Evolutionary conservation across 1,284 basidiomycete genomes (phyloP).

Genomic region (Puccinia horiana): DNA sequence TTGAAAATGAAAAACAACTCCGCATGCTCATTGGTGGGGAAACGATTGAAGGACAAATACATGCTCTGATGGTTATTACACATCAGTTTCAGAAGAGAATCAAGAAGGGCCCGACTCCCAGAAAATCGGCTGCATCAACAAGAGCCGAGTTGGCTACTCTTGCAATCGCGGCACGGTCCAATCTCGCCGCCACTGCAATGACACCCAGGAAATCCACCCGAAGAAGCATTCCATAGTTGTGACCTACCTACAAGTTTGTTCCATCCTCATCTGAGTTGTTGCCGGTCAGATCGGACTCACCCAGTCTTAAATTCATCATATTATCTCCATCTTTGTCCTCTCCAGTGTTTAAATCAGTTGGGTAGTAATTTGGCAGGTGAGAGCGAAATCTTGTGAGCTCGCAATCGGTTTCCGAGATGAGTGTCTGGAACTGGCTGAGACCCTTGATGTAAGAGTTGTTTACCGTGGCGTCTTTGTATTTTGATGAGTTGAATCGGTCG

Average conservation of each 20-base stretch:
- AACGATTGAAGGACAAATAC: background rate
- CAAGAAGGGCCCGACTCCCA: background rate
- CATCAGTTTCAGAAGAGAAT: background rate
- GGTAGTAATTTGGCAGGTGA: background rate
- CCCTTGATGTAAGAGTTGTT: too few species aligned
- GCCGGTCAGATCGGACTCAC: too few species aligned
- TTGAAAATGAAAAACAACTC: background rate
- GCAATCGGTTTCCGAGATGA: too few species aligned
- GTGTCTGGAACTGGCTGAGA: background rate
- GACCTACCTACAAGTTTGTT: too few species aligned
- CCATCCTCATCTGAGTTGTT: too few species aligned
- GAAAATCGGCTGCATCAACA: background rate
- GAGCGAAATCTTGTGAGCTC: background rate
- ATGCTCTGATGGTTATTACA: background rate
- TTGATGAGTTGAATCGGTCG: background rate
- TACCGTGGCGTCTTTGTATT: background rate
- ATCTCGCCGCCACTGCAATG: background rate
- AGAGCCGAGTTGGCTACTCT: background rate
- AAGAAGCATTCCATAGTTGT: background rate
- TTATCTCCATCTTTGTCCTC: too few species aligned
- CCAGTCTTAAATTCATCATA: too few species aligned
- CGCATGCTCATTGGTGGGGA: background rate
- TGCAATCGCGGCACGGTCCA: background rate
- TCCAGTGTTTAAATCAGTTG: background rate
- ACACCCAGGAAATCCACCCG: background rate